phyloP scores from a whole-genome alignment of 306 rosid species.

The Quercus rubra region DNA sequence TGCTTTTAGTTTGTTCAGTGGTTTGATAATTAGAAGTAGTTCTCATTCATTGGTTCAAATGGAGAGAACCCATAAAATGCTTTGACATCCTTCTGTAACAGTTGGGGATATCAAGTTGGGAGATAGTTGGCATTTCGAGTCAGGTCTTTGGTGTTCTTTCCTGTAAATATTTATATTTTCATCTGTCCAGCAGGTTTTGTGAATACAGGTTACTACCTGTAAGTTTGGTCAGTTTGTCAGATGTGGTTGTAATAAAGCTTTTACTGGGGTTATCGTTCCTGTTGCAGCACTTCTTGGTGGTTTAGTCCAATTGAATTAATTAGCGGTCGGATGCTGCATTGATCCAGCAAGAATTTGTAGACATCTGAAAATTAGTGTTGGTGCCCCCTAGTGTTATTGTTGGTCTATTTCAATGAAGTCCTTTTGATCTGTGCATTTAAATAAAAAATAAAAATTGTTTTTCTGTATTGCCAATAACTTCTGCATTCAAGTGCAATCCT shows the following conservation, averaged over 20 bases:
- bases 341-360: neutral
- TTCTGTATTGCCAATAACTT: too few species aligned
- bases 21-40: constrained; percentile 8
- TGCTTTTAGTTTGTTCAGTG: constrained; percentile 26
- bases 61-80: constrained; percentile 33
- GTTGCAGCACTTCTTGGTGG: neutral
- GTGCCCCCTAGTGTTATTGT: too few species aligned
- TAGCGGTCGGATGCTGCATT: neutral
- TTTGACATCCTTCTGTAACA: constrained; percentile 24
- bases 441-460: too few species aligned
- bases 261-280: constrained; percentile 20
- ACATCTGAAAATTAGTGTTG: too few species aligned
- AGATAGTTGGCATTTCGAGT: constrained; percentile 28
- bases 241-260: constrained; percentile 54
- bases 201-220: constrained; percentile 54
- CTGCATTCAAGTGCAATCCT: too few species aligned
- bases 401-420: too few species aligned
- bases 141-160: constrained; percentile 52
- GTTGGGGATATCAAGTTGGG: constrained; percentile 39
- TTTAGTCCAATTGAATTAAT: neutral
- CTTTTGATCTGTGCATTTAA: too few species aligned
- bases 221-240: constrained; percentile 39
- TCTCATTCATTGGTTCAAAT: constrained; percentile 38
- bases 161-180: constrained; percentile 53
- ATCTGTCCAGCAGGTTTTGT: constrained; percentile 40